Base-by-base conservation (phyloP, 2,329 filamentous ascomycete species). In the Penicillium sclerotigenum region DNA sequence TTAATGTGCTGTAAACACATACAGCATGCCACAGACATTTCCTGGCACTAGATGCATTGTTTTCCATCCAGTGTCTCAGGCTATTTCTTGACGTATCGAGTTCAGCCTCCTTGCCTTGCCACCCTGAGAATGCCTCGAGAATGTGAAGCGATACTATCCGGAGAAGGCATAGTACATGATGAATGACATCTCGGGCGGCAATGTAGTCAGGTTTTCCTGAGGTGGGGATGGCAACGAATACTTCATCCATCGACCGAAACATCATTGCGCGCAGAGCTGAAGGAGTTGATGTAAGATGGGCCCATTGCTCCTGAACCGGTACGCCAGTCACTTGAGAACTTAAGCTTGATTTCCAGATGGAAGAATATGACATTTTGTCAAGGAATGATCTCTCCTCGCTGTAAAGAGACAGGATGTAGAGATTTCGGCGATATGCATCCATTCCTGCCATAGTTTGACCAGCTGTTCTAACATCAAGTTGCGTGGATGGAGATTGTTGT, bases 361-460 rank as follows among this genome's bases (percentile, higher is more conserved):
- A 51, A 34, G 38, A 51, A 43, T 43, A 51, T 18, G 38, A 28
- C 48, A 51, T 51, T 34, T 43, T 51, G 20, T 51, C 48, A 51
- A 43, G 37, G 20, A 51, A 51, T 16, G 34, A 18, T 34, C 48
- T 33, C 13, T 51, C 37, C 20, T 51, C 48, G 48, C 37, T 51
- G 20, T 43, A 51, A 43, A 43, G 48, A 26, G 38, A 51, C 14
- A 51, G 7, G 22, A 51, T 43, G 29, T 26, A 51, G 29, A 51
- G 48, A 28, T 34, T 51, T 26, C 48, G 48, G 20, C 48, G 38
- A 20, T 26, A 51, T 18, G 48, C 28, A 51, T 51, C 38, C 37
- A 51, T 33, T 20, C 34, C 28, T 18, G 20, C 48, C 37, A 51
- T 43, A 4, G 7, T 51, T 43, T 43, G 37, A 14, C 24, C 28